These are phyloP conservation scores for Drosera spatulata DNA, from an alignment of 179 eudicot species.

Conservation along the genomic window DNA sequence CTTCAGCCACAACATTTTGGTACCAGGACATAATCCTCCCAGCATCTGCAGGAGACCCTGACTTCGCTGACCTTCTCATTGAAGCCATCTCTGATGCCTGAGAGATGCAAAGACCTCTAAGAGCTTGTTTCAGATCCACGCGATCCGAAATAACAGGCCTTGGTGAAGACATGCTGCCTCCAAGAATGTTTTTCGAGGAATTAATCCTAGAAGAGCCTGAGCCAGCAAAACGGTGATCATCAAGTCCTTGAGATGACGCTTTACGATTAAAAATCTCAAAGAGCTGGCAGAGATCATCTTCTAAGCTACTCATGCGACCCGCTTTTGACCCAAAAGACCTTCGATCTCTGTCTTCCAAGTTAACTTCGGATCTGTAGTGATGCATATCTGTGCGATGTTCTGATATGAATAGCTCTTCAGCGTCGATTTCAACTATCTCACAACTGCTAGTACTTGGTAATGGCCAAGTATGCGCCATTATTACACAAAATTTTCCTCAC, in stretches of 20 bases:
- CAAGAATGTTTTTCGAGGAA: constrained; percentile 55
- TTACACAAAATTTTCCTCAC: too few relatives aligned
- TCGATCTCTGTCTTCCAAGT: constrained; percentile 28
- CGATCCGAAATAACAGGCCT: constrained; percentile 68
- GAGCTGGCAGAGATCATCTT: constrained; percentile 85
- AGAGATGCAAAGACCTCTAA: constrained; percentile 88
- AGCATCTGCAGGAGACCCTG: constrained; percentile 57
- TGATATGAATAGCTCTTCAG: constrained; percentile 25
- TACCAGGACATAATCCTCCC: constrained; percentile 52
- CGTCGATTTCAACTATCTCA: constrained; percentile 74
- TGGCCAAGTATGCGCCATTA: too few relatives aligned
- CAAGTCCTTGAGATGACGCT: constrained; percentile 38
- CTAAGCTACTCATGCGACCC: constrained; percentile 35
- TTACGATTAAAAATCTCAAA: constrained; percentile 67
- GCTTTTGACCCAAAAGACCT: constrained; percentile 28
- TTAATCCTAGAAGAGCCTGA: constrained; percentile 31
- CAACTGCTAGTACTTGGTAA: constrained; percentile 15
- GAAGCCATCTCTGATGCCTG: constrained; percentile 98
- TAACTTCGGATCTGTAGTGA: constrained; percentile 16
- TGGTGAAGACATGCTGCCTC: constrained; percentile 38
- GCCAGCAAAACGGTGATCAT: constrained; percentile 23
- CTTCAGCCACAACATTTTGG: constrained; percentile 50
- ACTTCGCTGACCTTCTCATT: constrained; percentile 50
- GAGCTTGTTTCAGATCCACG: constrained; percentile 81
- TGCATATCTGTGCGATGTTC: constrained; percentile 21